Evolutionary conservation across 2,329 filamentous ascomycete species (phyloP).

Genomic region (Aspergillus fructus): DNA sequence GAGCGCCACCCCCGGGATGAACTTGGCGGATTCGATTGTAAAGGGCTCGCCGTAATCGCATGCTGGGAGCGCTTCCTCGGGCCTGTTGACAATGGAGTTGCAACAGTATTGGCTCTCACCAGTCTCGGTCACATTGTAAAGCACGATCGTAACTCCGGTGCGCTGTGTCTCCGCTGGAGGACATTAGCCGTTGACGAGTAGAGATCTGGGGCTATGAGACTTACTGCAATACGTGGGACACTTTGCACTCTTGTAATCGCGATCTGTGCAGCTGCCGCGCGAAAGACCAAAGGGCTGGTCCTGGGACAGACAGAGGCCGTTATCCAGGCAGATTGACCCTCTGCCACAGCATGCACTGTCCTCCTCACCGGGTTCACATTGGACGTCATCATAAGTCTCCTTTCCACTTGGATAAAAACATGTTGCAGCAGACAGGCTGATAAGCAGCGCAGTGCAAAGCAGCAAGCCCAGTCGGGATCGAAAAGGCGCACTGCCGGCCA

Average conservation of each 20-base stretch:
- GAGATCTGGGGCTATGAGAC: too few species aligned
- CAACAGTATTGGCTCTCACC: too few species aligned
- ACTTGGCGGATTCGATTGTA: too few species aligned
- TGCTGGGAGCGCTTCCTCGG: too few species aligned
- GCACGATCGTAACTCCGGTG: too few species aligned
- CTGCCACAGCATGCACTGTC: background rate
- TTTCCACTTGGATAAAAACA: background rate
- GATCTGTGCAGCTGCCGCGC: background rate
- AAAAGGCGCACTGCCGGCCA: background rate
- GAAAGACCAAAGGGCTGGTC: background rate
- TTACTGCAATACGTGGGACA: background rate
- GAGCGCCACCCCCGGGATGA: too few species aligned
- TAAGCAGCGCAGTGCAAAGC: background rate
- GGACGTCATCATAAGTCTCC: background rate
- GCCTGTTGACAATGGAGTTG: too few species aligned
- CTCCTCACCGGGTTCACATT: background rate
- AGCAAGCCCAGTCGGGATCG: background rate
- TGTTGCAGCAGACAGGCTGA: background rate
- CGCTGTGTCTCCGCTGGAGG: too few species aligned
- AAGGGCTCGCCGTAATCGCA: too few species aligned
- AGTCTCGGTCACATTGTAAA: too few species aligned
- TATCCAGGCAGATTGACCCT: background rate
- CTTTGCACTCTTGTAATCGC: background rate
- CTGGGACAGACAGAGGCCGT: background rate
- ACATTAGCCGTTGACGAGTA: too few species aligned